A percentile compares a stretch with the other conserved stretches of the same genome.
Conservation (phyloP, 2,329 filamentous ascomycete species). For the Exophiala sideris region DNA sequence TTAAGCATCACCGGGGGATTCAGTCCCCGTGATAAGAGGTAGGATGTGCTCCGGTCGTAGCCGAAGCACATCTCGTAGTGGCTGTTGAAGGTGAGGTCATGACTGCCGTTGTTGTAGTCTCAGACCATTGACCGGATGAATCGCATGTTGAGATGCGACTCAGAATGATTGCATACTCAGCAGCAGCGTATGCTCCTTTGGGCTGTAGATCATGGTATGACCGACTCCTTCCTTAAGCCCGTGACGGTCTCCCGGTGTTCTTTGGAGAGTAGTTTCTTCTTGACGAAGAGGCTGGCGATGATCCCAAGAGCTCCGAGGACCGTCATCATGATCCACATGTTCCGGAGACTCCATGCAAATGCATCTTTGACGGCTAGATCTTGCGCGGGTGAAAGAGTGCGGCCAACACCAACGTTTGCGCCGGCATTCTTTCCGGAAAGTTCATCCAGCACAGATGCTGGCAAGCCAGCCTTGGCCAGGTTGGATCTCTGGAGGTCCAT, state of each 20-base stretch:
- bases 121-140: background rate
- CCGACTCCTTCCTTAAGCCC: constrained; percentile 36
- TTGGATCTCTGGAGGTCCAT: constrained; percentile 27
- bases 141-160: background rate
- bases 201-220: background rate
- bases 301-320: constrained; percentile 13
- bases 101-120: background rate
- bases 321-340: constrained; percentile 48
- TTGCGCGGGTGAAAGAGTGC: constrained; percentile 31
- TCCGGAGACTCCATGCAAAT: constrained; percentile 43
- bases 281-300: constrained; percentile 35
- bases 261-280: constrained; percentile 38
- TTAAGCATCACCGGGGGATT: constrained; percentile 16
- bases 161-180: background rate
- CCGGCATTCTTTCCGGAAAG: constrained; percentile 29
- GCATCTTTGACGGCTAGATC: constrained; percentile 38
- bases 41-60: background rate
- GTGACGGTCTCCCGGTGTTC: constrained; percentile 44
- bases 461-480: constrained; percentile 29
- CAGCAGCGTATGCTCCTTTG: background rate
- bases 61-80: background rate
- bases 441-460: constrained; percentile 19
- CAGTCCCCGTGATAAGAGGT: background rate
- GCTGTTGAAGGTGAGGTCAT: constrained; percentile 8
- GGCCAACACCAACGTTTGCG: constrained; percentile 30